Conservation (phyloP, 2,329 filamentous ascomycete genomes). For the Colletotrichum lupini region DNA sequence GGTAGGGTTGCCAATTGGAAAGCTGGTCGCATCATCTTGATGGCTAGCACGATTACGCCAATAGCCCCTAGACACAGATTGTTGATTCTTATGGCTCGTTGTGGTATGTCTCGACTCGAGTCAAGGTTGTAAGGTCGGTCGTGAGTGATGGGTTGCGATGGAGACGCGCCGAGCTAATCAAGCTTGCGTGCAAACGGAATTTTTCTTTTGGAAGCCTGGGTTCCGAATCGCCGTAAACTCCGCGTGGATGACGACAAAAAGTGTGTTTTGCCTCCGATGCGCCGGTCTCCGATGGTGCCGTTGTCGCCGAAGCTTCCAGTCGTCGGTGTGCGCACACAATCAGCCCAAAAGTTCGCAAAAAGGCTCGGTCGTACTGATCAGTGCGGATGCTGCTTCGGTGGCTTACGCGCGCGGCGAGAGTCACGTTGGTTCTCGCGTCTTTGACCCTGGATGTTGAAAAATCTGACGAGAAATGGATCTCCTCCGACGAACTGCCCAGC, state of each 20-base stretch:
- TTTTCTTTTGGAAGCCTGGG: constrained; percentile 20
- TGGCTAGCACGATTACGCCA: constrained; percentile 1
- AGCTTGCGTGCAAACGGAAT: neutral
- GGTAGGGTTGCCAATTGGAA: constrained; percentile 24
- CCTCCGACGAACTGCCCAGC: constrained; percentile 23
- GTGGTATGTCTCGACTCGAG: neutral
- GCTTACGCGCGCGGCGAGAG: constrained; percentile 15
- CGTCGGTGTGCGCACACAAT: neutral
- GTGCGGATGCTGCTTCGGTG: constrained; percentile 13
- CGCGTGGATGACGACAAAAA: constrained; percentile 13
- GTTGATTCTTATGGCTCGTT: neutral
- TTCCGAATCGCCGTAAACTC: constrained; percentile 29
- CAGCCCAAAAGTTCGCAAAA: neutral
- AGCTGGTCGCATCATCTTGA: constrained; percentile 27
- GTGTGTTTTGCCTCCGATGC: neutral
- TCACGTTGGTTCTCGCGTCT: constrained; percentile 2
- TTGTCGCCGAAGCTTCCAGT: constrained; percentile 4
- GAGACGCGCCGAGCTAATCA: neutral
- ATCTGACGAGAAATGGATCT: constrained; percentile 32
- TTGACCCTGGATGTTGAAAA: constrained; percentile 10
- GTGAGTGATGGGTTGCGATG: constrained; percentile 1
- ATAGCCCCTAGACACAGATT: neutral
- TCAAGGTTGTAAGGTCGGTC: constrained; percentile 1
- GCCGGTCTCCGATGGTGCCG: constrained; percentile 4
- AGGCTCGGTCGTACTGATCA: neutral